phyloP scores from a whole-genome alignment of 805 yeast genomes.

The Clavispora carvajalis region DNA sequence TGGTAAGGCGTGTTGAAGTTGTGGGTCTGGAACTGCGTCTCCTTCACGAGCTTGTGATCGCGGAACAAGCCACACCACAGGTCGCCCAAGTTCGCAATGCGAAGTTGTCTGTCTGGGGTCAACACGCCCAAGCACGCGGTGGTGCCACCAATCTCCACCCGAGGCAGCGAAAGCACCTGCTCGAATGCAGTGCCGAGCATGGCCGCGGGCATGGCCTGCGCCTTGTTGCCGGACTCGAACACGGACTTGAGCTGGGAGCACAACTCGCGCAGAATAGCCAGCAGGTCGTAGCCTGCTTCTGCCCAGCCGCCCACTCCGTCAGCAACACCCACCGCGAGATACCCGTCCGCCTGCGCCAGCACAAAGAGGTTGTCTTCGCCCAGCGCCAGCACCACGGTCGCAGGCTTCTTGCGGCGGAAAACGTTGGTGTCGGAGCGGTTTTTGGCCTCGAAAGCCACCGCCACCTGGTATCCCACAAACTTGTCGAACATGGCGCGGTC shows the following conservation, averaged over 20 bases:
- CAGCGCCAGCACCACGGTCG: conserved; percentile 48
- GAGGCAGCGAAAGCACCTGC: conserved; percentile 46
- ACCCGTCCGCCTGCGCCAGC: conserved; percentile 33
- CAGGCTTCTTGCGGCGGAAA: conserved; percentile 29
- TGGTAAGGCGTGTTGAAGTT: conserved; percentile 92
- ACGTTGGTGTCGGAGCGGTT: conserved; percentile 51
- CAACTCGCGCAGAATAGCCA: conserved; percentile 78
- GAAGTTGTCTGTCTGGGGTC: conserved; percentile 49
- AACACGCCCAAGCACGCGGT: conserved; percentile 84
- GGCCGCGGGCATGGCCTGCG: conserved; percentile 34
- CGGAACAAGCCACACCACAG: conserved; percentile 91
- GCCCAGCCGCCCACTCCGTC: conserved; percentile 99
- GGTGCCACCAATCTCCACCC: conserved; percentile 86
- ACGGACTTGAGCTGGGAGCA: conserved; percentile 49
- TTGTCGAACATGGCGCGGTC: conserved; percentile 16
- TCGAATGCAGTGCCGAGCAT: conserved; percentile 55
- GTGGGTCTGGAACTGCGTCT: conserved; percentile 76
- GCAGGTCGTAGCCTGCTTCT: conserved; percentile 83
- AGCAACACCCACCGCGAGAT: conserved; percentile 69
- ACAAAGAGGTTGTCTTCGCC: conserved; percentile 76
- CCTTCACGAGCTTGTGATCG: conserved; percentile 50
- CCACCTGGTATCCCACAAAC: conserved; percentile 43
- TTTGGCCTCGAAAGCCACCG: conserved; percentile 74
- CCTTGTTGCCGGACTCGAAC: conserved; percentile 21
- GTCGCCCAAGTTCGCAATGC: conserved; percentile 84